Conservation (phyloP, 2,329 filamentous ascomycete genomes). For the Scytalidium sp. region DNA sequence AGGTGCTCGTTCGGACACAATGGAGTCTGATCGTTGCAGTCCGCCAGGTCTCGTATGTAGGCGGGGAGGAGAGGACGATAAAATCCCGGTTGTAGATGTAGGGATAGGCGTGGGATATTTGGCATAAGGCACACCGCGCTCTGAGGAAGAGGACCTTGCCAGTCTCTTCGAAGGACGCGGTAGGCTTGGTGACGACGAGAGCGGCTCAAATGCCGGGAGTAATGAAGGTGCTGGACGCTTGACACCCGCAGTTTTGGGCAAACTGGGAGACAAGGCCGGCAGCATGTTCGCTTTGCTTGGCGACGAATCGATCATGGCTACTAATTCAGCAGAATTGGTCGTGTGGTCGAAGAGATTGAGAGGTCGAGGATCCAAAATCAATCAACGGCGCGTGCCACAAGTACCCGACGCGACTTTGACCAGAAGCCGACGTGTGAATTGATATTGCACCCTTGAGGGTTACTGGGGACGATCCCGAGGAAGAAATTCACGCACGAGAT, state of each 20-base stretch:
- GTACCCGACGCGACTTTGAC: slow-evolving; percentile 12
- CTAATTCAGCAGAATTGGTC: slow-evolving; percentile 12
- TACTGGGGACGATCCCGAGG: slow-evolving; percentile 1
- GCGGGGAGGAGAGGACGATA: slow-evolving; percentile 79
- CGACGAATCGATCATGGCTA: slow-evolving; percentile 31
- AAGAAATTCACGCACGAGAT: slow-evolving; percentile 7
- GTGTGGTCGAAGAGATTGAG: slow-evolving; percentile 11
- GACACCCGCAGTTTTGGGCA: slow-evolving; percentile 36
- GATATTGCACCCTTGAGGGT: not conserved
- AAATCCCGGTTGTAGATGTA: slow-evolving; percentile 87
- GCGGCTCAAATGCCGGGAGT: slow-evolving; percentile 75
- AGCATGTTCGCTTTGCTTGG: slow-evolving; percentile 28
- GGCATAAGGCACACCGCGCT: slow-evolving; percentile 23
- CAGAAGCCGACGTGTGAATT: slow-evolving; percentile 1
- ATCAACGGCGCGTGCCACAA: slow-evolving; percentile 11
- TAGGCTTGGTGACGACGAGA: slow-evolving; percentile 73
- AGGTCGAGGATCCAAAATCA: slow-evolving; percentile 13
- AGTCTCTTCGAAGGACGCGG: slow-evolving; percentile 69
- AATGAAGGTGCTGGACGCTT: slow-evolving; percentile 66
- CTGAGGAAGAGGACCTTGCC: slow-evolving; percentile 42
- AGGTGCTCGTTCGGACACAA: slow-evolving; percentile 71
- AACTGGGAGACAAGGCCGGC: slow-evolving; percentile 14
- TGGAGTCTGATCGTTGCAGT: slow-evolving; percentile 59
- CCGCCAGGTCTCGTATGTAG: slow-evolving; percentile 42
- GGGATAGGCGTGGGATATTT: slow-evolving; percentile 93